Conservation (phyloP, 352 stramenopile genomes). For the Phytopythium cucurbitacearum region DNA sequence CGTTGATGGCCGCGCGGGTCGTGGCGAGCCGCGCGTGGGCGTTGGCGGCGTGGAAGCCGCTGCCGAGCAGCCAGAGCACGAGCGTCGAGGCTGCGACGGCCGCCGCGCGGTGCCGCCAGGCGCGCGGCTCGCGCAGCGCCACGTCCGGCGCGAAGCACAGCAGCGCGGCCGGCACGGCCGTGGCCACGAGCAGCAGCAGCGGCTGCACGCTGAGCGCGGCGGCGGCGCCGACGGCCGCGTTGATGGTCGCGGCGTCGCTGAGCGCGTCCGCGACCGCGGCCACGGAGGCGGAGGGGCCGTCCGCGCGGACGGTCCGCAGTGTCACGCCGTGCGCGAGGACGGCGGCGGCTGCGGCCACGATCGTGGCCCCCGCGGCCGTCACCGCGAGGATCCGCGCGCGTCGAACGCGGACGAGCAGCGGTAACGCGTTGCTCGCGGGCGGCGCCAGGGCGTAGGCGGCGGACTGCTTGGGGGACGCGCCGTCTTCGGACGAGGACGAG, state of each 20-base stretch:
- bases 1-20: slow-evolving; percentile 19
- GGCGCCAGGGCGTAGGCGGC: slow-evolving; percentile 19
- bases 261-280: not conserved
- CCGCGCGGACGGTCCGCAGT: slow-evolving; percentile 21
- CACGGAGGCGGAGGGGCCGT: not conserved
- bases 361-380: slow-evolving; percentile 12
- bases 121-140: slow-evolving; percentile 37
- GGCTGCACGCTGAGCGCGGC: slow-evolving; percentile 36
- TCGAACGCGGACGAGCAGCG: slow-evolving; percentile 36
- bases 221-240: slow-evolving; percentile 35
- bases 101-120: not conserved
- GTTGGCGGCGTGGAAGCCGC: slow-evolving; percentile 52
- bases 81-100: slow-evolving; percentile 18
- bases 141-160: slow-evolving; percentile 50
- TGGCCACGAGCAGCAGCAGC: slow-evolving; percentile 36
- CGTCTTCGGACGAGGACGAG: slow-evolving; percentile 12
- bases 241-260: slow-evolving; percentile 18
- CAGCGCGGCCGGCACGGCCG: slow-evolving; percentile 45
- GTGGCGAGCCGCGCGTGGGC: slow-evolving; percentile 28
- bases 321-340: slow-evolving; percentile 35
- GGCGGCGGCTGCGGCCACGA: slow-evolving; percentile 19
- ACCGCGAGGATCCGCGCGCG: slow-evolving; percentile 29
- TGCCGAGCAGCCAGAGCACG: slow-evolving; percentile 59
- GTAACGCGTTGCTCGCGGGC: slow-evolving; percentile 22
- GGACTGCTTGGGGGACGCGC: no score